Evolutionary conservation across 2,329 filamentous ascomycete species (phyloP).

Genomic region (Ophiosphaerella narmari): DNA sequence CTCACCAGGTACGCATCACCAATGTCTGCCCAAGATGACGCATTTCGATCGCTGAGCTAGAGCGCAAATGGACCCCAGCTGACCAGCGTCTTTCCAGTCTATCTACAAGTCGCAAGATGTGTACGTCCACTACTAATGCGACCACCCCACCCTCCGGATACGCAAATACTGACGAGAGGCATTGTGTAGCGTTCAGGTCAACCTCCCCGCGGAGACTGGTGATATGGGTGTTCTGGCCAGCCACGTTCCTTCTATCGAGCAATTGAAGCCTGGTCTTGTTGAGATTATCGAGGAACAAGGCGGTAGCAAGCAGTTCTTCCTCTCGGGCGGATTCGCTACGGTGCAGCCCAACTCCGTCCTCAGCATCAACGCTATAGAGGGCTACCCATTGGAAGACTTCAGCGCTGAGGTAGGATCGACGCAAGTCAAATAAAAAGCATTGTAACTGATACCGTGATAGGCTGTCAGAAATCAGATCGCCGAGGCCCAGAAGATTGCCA

Average conservation of each 20-base stretch:
- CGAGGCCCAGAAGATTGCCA: slow-evolving; percentile 94
- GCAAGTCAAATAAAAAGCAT: neutral
- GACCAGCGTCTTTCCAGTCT: slow-evolving; percentile 52
- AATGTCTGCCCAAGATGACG: slow-evolving; percentile 9
- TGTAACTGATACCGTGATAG: slow-evolving; percentile 42
- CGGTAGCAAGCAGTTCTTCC: slow-evolving; percentile 95
- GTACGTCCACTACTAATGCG: slow-evolving; percentile 57
- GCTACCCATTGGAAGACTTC: slow-evolving; percentile 93
- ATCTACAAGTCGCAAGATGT: slow-evolving; percentile 74
- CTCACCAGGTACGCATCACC: slow-evolving; percentile 83
- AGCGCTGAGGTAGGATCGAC: slow-evolving; percentile 69
- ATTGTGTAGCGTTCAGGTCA: slow-evolving; percentile 83
- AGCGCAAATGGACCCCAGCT: slow-evolving; percentile 16
- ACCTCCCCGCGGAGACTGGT: slow-evolving; percentile 95
- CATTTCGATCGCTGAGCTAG: slow-evolving; percentile 1
- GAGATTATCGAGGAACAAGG: slow-evolving; percentile 95
- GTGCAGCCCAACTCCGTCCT: slow-evolving; percentile 93
- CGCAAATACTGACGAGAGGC: slow-evolving; percentile 36
- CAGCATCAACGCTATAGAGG: slow-evolving; percentile 99
- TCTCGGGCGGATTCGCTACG: slow-evolving; percentile 94
- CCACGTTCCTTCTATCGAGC: slow-evolving; percentile 98
- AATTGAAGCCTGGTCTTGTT: slow-evolving; percentile 94
- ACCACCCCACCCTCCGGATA: slow-evolving; percentile 24
- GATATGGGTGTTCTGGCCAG: slow-evolving; percentile 99
- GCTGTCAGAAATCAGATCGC: slow-evolving; percentile 86